A percentile compares a stretch with the other conserved stretches of the same genome.
phyloP scores from a whole-genome alignment of 1,139 yeast genomes.

The Sugiyamaella grinbergsii region DNA sequence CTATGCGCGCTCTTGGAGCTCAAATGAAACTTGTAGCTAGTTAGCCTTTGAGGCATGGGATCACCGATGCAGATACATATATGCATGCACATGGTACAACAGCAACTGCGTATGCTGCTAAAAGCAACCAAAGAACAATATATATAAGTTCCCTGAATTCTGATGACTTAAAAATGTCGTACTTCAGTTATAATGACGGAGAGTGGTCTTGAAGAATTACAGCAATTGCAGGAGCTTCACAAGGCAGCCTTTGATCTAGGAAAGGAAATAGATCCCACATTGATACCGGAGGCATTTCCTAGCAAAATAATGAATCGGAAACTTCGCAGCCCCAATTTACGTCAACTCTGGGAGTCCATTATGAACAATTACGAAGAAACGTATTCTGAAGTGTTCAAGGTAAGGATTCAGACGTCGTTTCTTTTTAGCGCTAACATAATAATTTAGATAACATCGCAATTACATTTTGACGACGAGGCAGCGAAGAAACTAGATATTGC shows the following conservation, averaged over 20 bases:
- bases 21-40: too few species aligned
- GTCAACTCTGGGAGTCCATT: conserved; percentile 1
- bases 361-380: neutral
- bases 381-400: neutral
- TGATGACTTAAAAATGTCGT: too few species aligned
- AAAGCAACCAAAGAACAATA: too few species aligned
- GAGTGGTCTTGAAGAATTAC: neutral
- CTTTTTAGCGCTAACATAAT: neutral
- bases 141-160: too few species aligned
- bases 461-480: neutral
- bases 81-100: too few species aligned
- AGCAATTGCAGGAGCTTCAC: conserved; percentile 2
- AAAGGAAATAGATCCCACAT: neutral
- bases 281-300: neutral
- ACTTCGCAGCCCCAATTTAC: conserved; percentile 6
- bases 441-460: neutral
- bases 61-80: too few species aligned
- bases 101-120: too few species aligned
- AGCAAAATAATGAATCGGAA: neutral
- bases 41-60: too few species aligned
- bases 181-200: neutral
- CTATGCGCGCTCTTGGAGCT: too few species aligned
- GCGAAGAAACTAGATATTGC: neutral
- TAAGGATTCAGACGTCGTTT: neutral
- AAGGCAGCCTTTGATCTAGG: conserved; percentile 1